Conservation (phyloP, 768 basidiomycete genomes). For the Russula lepida region DNA sequence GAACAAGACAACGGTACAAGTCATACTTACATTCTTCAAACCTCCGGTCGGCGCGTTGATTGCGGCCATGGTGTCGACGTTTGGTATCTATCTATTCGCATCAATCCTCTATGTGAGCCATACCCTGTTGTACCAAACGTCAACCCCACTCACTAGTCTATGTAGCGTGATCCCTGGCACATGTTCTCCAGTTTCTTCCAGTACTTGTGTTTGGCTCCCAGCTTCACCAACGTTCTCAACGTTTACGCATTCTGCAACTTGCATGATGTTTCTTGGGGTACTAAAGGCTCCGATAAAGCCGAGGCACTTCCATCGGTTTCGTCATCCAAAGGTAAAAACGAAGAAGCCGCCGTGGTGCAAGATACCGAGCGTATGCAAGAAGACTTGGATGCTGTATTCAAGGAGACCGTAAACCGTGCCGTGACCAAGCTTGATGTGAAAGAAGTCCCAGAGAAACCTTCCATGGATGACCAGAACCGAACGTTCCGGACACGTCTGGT, state of each 20-base stretch:
- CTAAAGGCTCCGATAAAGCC: constrained; percentile 90
- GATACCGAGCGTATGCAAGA: constrained; percentile 76
- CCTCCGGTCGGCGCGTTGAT: constrained; percentile 75
- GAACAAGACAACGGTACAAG: constrained; percentile 39
- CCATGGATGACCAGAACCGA: constrained; percentile 81
- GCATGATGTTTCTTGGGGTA: constrained; percentile 93
- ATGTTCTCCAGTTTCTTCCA: constrained; percentile 93
- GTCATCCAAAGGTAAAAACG: constrained; percentile 71
- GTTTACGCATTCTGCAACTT: constrained; percentile 97
- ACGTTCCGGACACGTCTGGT: constrained; percentile 90
- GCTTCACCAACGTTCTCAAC: constrained; percentile 91
- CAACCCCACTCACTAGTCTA: constrained; percentile 10
- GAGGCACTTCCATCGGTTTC: constrained; percentile 86
- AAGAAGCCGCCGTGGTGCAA: constrained; percentile 71
- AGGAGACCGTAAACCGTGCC: constrained; percentile 83
- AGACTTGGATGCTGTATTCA: constrained; percentile 86
- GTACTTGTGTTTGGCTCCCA: constrained; percentile 83
- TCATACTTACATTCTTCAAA: constrained; percentile 55
- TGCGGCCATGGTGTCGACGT: constrained; percentile 82
- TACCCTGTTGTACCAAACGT: background rate
- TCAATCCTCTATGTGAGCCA: constrained; percentile 76
- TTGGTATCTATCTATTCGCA: constrained; percentile 79
- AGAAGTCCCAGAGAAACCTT: constrained; percentile 69
- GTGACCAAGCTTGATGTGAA: constrained; percentile 63
- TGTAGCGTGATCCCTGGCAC: constrained; percentile 92